phyloP scores from a whole-genome alignment of 2,329 filamentous ascomycete species.

The Aspergillus thermomutatus region DNA sequence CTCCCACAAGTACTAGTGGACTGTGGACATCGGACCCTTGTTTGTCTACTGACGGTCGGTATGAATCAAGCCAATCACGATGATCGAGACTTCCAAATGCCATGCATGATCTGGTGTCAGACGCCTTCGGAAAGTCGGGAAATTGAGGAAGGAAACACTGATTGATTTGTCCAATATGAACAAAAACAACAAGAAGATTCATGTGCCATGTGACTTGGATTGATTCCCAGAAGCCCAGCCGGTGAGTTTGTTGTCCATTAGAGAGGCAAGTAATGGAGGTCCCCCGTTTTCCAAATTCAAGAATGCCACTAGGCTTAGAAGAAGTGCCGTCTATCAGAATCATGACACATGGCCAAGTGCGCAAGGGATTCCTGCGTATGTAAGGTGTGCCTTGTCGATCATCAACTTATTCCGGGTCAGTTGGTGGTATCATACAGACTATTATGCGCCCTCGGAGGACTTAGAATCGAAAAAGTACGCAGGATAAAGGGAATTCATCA shows the following conservation, averaged over 20 bases:
- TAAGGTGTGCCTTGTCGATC: background rate
- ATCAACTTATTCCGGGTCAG: background rate
- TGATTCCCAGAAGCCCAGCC: too few species aligned
- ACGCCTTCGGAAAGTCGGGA: background rate
- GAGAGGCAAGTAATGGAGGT: background rate
- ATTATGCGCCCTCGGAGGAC: background rate
- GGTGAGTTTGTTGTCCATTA: background rate
- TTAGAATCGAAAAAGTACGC: background rate
- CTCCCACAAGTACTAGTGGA: background rate
- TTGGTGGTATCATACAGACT: background rate
- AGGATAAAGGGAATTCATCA: background rate
- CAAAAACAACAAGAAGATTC: background rate
- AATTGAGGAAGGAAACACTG: background rate
- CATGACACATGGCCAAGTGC: background rate
- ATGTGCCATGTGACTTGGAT: background rate
- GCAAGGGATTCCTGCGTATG: background rate
- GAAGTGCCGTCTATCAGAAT: background rate
- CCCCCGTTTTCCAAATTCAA: background rate
- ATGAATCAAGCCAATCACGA: constrained; percentile 3
- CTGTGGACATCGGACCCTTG: background rate
- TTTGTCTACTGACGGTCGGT: background rate
- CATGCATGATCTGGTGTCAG: background rate
- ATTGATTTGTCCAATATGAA: background rate
- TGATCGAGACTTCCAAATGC: background rate
- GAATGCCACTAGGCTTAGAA: background rate